A percentile compares a stretch with the other conserved stretches of the same genome.
Conservation (phyloP, 495 filamentous ascomycete species). For the Haplographium delicatum region DNA sequence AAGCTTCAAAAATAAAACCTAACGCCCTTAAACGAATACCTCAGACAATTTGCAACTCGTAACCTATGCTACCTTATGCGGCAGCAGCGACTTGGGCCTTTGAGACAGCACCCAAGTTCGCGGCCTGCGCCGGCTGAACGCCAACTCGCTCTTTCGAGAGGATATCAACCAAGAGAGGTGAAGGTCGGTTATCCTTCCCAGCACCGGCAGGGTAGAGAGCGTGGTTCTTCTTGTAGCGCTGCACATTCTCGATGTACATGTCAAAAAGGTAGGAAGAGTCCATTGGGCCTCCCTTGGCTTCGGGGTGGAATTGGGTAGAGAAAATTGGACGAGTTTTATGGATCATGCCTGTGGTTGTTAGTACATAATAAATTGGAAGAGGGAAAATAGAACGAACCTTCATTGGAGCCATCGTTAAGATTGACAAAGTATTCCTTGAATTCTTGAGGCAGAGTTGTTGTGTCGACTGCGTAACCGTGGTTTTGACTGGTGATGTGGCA, state of each 20-base stretch:
- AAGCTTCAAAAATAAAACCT: no score
- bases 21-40: no score
- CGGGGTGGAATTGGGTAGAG: constrained; percentile 96
- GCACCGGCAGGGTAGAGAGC: constrained; percentile 53
- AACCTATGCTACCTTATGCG: background rate
- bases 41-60: no score
- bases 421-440: constrained; percentile 99
- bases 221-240: constrained; percentile 80
- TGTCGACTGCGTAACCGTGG: constrained; percentile 96
- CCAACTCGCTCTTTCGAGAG: constrained; percentile 90
- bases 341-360: constrained; percentile 58
- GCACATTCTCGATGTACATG: constrained; percentile 85
- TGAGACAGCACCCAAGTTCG: constrained; percentile 19
- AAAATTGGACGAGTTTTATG: constrained; percentile 96
- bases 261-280: constrained; percentile 95
- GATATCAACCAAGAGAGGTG: constrained; percentile 82
- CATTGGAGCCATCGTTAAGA: constrained; percentile 91
- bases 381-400: constrained; percentile 47
- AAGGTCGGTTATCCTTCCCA: constrained; percentile 71
- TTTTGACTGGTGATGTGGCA: constrained; percentile 99
- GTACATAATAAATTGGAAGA: constrained; percentile 1
- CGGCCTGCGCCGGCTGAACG: constrained; percentile 62
- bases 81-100: background rate
- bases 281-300: constrained; percentile 92
- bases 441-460: constrained; percentile 70